These are phyloP conservation scores for Nakaseomyces kungkrabaensis DNA, from an alignment of 1,139 yeast genomes.

Conservation along the genomic window DNA sequence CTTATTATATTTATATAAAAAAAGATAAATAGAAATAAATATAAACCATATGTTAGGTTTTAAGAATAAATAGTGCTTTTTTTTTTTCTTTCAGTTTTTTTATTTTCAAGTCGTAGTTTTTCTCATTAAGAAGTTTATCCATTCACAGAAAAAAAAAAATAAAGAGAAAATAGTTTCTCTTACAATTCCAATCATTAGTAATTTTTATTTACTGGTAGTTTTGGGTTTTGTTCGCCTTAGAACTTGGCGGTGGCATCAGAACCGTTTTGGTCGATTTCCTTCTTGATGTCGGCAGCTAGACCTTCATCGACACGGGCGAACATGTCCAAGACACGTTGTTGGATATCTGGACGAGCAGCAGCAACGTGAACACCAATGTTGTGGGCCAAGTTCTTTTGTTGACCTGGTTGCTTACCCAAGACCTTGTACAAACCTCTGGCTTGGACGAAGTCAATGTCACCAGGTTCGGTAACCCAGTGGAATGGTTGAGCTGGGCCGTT, in stretches of 20 bases:
- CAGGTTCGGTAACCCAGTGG: constrained; percentile 67
- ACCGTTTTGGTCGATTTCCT: constrained; percentile 35
- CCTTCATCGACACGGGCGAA: constrained; percentile 64
- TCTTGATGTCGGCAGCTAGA: constrained; percentile 53
- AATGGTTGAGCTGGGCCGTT: constrained; percentile 77
- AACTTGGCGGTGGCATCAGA: not conserved
- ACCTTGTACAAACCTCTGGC: constrained; percentile 63
- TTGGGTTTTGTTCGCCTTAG: not conserved
- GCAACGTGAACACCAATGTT: constrained; percentile 70
- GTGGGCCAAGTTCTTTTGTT: constrained; percentile 74
- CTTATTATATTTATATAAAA: not conserved
- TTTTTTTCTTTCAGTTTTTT: not conserved
- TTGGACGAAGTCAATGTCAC: constrained; percentile 58
- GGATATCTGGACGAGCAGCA: constrained; percentile 63
- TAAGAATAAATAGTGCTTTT: not conserved
- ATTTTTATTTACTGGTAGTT: no score
- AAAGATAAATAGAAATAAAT: not conserved
- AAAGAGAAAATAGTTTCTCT: no score
- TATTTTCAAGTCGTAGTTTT: not conserved
- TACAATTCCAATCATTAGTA: no score
- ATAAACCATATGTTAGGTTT: not conserved
- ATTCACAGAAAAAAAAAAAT: no score
- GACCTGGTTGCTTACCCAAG: constrained; percentile 64
- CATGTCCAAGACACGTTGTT: constrained; percentile 70
- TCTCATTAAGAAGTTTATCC: no score